Base-by-base conservation (phyloP, 768 basidiomycete genomes). In the Fomitopsis pulvina region DNA sequence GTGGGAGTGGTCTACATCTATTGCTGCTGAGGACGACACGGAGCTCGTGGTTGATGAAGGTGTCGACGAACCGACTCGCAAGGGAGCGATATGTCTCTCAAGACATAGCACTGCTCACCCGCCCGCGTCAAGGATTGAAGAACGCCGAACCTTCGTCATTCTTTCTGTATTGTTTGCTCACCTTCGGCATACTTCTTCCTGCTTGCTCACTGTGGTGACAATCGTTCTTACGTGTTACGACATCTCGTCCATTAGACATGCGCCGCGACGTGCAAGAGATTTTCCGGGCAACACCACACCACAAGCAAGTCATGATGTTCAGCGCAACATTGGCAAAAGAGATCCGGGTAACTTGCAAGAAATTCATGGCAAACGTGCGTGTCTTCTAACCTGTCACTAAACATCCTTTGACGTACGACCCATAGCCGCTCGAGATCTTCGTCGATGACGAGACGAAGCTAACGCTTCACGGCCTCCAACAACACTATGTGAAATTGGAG, bases 261-360 rank as follows among this genome's bases (percentile, higher is more conserved):
- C 95, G 96, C 75, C 92, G 96, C 65, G 96, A 99, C 67, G 95
- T 99, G 57, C 96, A 99, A 83, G 96, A 99, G 75, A 98, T 99
- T 63, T 99, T 98, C 81, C 87, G 95, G 62, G 81, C 92, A 16
- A 98, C 96, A 18, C 96, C 96, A 45, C 95, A 96, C 70, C 93
- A 96, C 80, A 99, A 99, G 76, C 95, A 99, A 78, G 96, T 99
- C 59, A 99, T 99, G 96, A 99, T 99, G 96, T 99, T 99, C 78
- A 95, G 92, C 61, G 96, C 96, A 34, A 99, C 96, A 1, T 72
- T 99, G 53, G 83, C 92, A 50, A 98, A 99, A 76, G 96, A 98
- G 57, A 95, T 99, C 51, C 80, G 96, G 50, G 78, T 85, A 6
- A 98, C 96, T 0, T 99, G 96, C 82, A 98, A 98, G 74, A 98